Percentiles rank a stretch among this genome's conserved stretches.
These are phyloP conservation scores for Corchorus capsularis DNA, from an alignment of 345 rosid genomes.

Conservation along the genomic window DNA sequence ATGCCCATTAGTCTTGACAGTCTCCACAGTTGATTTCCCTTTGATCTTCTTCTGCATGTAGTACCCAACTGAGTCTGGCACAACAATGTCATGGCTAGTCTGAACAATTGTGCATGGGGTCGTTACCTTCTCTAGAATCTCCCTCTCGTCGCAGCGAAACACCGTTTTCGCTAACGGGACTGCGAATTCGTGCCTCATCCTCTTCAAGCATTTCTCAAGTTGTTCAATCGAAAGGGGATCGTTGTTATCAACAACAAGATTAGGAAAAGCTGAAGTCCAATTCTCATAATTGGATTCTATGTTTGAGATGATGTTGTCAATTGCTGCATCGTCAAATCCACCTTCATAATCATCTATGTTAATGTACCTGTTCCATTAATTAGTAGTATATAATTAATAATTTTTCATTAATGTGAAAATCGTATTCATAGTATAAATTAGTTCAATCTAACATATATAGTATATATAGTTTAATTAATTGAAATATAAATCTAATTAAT, in stretches of 20 bases:
- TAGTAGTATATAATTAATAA: no score
- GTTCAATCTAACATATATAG: background rate
- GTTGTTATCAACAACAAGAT: constrained; percentile 40
- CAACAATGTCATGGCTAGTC: constrained; percentile 46
- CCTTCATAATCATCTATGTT: constrained; percentile 61
- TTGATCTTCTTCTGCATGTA: constrained; percentile 66
- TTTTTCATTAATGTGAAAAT: no score
- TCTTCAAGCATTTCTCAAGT: constrained; percentile 34
- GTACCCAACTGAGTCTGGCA: constrained; percentile 55
- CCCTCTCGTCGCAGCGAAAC: constrained; percentile 60
- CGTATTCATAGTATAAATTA: no score
- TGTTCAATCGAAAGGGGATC: constrained; percentile 43
- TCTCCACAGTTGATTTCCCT: constrained; percentile 58
- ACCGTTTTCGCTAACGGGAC: constrained; percentile 60
- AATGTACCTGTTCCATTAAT: constrained; percentile 44
- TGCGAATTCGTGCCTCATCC: constrained; percentile 63
- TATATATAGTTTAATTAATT: no score
- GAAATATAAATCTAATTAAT: no score
- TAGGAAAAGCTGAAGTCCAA: constrained; percentile 53
- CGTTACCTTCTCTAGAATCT: constrained; percentile 42
- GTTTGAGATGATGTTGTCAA: constrained; percentile 44
- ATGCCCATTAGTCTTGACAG: constrained; percentile 55
- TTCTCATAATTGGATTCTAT: constrained; percentile 49
- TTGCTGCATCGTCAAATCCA: constrained; percentile 46
- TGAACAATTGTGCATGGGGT: constrained; percentile 65